Base-by-base conservation (phyloP, 768 basidiomycete genomes). In the Daedaleopsis nitida region DNA sequence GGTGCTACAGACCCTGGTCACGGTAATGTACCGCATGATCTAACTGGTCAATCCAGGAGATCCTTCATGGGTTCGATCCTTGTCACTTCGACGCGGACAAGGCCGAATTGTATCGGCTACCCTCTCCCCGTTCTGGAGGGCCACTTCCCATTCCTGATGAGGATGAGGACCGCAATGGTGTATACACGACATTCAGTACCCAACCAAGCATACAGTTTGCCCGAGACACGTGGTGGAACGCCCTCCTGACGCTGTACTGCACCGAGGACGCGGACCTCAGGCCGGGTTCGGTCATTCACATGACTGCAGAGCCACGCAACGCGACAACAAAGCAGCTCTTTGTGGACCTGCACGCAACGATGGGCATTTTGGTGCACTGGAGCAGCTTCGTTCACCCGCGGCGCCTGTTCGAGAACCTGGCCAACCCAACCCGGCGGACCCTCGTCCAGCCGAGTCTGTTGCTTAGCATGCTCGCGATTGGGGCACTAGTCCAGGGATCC, bases 221-320 rank as follows among this genome's bases (percentile, higher is more conserved):
- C 17, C 86, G 88, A 53, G 85, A 87, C 74, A 85, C 83, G 23
- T 91, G 90, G 90, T 92, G 87, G 86, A 90, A 91, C 67, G 83
- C 81, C 7, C 77, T 91, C n/a, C 72, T 89, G 39, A 74, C 76
- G 43, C 67, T 86, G 27, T 90, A 89, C 69, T 39, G 62, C 27
- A 62, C 56, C 11, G 32, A 55, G 5, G 12, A 48, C 43, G 61
- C 48, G 27, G 27, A 32, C 27, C 14, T 14, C 63, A 64, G 27
- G 50, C 24, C 3, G 9, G 11, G 38, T 7, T 11, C 27, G 3
- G 27, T 58, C 70, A 24, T 45, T 7, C 16, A 35, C 0, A 56
- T 67, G 24, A 56, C 63, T 11, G 35, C 55, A 7, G 64, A 48
- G 11, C 76, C 83, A 68, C 82, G 86, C 24, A 79, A 81, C 24